Base-by-base conservation (phyloP, 208 protist genomes). In the Crithidia fasciculata region DNA sequence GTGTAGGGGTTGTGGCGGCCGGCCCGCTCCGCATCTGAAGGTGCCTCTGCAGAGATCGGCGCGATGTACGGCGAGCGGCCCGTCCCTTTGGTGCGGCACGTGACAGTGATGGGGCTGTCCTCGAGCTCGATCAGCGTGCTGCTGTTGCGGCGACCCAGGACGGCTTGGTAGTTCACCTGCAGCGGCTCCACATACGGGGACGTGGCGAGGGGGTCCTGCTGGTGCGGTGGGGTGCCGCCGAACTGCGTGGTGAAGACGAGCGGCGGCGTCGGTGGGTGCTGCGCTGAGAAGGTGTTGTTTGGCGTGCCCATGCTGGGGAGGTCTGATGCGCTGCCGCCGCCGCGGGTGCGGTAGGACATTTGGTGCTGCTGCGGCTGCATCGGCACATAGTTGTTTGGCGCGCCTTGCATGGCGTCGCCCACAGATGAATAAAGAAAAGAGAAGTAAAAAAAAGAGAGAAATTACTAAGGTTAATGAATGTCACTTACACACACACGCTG, bases 81-180 rank as follows among this genome's bases (percentile, higher is more conserved):
- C 5, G 73, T 74, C 19, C 82, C 82, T 41, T 69, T 84, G 37
- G 86, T 87, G 75, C 74, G 83, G 56, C 72, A 84, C 15, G 73
- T 88, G 19, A 89, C 81, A 8, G 79, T 79, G 49, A 91, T 84
- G 12, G 86, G 86, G 41, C 82, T 91, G 58, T 91, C 81, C 69
- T 83, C 82, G 3, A 83, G 41, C 62, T 82, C 66, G 28, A 84
- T 69, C 40, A 68, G 19, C 18, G 80, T 81, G 60, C 65, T 55
- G 62, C 83, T 87, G 59, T 76, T 68, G 73, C 69, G 69, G 57
- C 80, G 69, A 4, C 72, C 68, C 6, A 81, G 70, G 3, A 76
- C 56, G 5, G 69, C 49, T 55, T 76, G 74, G 68, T 81, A 78
- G 57, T 76, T 85, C 55, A 79, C 62, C 67, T 83, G 82, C 58